Evolutionary conservation across 805 yeast species (phyloP).

Genomic region (Peterozyma toletana): DNA sequence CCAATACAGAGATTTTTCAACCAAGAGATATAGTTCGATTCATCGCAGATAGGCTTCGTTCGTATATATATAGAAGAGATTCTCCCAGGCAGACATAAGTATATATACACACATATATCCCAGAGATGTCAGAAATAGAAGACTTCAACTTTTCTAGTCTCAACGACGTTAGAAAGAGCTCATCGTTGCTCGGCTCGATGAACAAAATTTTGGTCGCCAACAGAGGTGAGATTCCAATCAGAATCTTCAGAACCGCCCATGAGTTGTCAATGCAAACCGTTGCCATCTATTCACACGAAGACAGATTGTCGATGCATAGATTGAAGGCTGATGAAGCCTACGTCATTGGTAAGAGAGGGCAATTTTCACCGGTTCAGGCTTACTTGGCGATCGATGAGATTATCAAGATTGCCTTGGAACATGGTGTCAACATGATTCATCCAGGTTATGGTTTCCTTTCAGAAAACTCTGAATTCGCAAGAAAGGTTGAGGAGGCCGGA

Average conservation of each 20-base stretch:
- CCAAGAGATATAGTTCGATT: too few relatives aligned
- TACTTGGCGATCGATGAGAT: slow-evolving; percentile 94
- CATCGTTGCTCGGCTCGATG: slow-evolving; percentile 42
- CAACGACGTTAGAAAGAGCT: slow-evolving; percentile 29
- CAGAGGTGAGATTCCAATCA: slow-evolving; percentile 79
- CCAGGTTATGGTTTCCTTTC: slow-evolving; percentile 77
- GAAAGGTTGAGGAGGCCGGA: slow-evolving; percentile 83
- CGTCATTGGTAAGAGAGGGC: slow-evolving; percentile 83
- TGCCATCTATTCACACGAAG: slow-evolving; percentile 95
- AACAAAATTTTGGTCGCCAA: slow-evolving; percentile 71
- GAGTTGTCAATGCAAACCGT: slow-evolving; percentile 96
- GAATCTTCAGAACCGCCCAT: slow-evolving; percentile 96
- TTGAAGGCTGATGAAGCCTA: slow-evolving; percentile 92
- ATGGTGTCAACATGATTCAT: slow-evolving; percentile 78
- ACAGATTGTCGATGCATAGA: slow-evolving; percentile 89
- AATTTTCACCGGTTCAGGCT: slow-evolving; percentile 93
- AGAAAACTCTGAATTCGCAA: slow-evolving; percentile 90
- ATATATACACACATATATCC: too few relatives aligned
- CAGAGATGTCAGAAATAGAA: slow-evolving; percentile 6
- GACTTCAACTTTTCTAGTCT: slow-evolving; percentile 8
- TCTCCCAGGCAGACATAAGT: too few relatives aligned
- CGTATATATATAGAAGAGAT: too few relatives aligned
- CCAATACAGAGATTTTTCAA: too few relatives aligned
- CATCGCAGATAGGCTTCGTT: too few relatives aligned
- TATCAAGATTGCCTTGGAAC: slow-evolving; percentile 73